Percentiles rank a stretch among this genome's conserved stretches.
Evolutionary conservation across 345 rosid genomes (phyloP).

Genomic region (Sonneratia alba): DNA sequence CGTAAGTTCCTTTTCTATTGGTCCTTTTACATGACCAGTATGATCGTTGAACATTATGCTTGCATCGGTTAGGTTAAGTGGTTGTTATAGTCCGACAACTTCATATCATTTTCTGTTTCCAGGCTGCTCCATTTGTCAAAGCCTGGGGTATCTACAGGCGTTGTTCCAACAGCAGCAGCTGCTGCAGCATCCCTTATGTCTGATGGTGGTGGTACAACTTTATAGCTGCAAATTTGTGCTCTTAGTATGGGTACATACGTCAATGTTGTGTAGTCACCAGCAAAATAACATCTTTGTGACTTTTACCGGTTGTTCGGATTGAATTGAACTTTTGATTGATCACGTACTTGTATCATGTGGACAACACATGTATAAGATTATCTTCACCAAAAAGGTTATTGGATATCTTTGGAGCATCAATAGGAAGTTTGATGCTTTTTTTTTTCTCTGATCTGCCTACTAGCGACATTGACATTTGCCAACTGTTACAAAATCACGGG

Average conservation of each 20-base stretch:
- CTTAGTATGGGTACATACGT: background rate
- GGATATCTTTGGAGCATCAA: no score
- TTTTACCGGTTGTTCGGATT: background rate
- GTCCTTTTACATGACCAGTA: background rate
- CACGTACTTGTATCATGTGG: no score
- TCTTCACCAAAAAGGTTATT: no score
- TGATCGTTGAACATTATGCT: background rate
- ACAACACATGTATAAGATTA: no score
- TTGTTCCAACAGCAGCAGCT: slow-evolving; percentile 93
- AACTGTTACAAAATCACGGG: no score
- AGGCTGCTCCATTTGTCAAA: slow-evolving; percentile 58
- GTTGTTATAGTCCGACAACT: background rate
- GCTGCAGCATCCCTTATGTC: slow-evolving; percentile 97
- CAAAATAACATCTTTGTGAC: background rate
- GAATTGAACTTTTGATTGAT: no score
- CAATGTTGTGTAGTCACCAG: background rate
- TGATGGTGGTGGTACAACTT: slow-evolving; percentile 85
- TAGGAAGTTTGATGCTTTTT: no score
- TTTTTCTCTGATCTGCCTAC: no score
- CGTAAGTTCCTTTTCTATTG: slow-evolving; percentile 35
- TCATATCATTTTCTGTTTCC: slow-evolving; percentile 1
- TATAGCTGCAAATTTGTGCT: slow-evolving; percentile 13
- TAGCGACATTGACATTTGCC: no score
- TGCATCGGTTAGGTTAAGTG: background rate
- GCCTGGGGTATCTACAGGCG: slow-evolving; percentile 71